These are phyloP conservation scores for Cercis canadensis DNA, from an alignment of 306 rosid species.

Conservation along the genomic window DNA sequence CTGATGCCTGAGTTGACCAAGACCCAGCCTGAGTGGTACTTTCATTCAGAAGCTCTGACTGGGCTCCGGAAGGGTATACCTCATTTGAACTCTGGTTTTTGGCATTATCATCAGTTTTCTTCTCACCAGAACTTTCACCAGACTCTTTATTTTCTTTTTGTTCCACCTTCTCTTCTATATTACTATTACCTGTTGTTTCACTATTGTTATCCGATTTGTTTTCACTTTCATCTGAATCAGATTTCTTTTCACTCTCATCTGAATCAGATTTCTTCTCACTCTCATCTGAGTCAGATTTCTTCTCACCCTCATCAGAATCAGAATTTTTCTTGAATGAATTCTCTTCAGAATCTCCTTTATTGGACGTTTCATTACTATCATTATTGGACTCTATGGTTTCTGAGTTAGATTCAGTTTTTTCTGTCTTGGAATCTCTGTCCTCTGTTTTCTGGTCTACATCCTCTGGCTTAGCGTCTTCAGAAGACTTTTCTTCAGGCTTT, in stretches of 20 bases:
- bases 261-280: conserved; percentile 53
- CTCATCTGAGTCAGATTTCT: conserved; percentile 43
- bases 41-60: conserved; percentile 85
- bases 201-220: conserved; percentile 47
- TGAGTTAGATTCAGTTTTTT: conserved; percentile 48
- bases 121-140: conserved; percentile 54
- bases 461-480: conserved; percentile 50
- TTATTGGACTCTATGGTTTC: conserved; percentile 41
- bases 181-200: conserved; percentile 41
- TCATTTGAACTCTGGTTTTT: conserved; percentile 55
- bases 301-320: conserved; percentile 37
- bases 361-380: conserved; percentile 36
- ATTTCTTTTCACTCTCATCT: conserved; percentile 49
- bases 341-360: conserved; percentile 37
- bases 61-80: conserved; percentile 75
- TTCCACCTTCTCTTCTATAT: conserved; percentile 60
- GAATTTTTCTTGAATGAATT: conserved; percentile 37
- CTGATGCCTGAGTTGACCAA: conserved; percentile 78
- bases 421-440: conserved; percentile 52
- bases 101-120: conserved; percentile 52
- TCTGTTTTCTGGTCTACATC: conserved; percentile 51
- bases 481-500: conserved; percentile 44
- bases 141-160: conserved; percentile 53
- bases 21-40: conserved; percentile 63
- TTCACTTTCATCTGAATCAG: conserved; percentile 54